Percentiles rank a stretch among this genome's conserved stretches.
Evolutionary conservation across 177 flowering plant species (phyloP).

Genomic region (Vitis hybrid): DNA sequence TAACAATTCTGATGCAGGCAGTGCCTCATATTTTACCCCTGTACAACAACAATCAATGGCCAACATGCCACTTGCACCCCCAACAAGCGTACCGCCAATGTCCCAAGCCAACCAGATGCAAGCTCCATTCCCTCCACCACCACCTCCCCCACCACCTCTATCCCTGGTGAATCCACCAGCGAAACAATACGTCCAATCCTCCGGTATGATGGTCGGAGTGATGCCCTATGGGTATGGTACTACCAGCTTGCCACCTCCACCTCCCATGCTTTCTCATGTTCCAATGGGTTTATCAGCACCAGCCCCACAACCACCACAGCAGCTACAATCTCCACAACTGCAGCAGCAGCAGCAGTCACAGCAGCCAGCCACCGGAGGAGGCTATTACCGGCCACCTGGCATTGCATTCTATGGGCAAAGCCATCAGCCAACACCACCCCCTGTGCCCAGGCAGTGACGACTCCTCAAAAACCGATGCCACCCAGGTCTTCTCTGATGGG

Average conservation of each 20-base stretch:
- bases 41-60: conserved; percentile 37
- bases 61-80: conserved; percentile 20
- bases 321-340: conserved; percentile 25
- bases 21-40: conserved; percentile 31
- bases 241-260: conserved; percentile 53
- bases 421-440: conserved; percentile 54
- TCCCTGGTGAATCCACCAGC: conserved; percentile 26
- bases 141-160: conserved; percentile 25
- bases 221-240: conserved; percentile 57
- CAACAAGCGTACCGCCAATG: conserved; percentile 29
- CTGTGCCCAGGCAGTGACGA: conserved; percentile 55
- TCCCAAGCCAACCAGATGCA: conserved; percentile 44
- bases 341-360: conserved; percentile 28
- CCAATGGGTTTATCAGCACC: conserved; percentile 49
- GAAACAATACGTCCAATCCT: conserved; percentile 53
- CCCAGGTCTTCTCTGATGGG: neutral
- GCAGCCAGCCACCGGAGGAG: conserved; percentile 33
- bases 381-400: conserved; percentile 59
- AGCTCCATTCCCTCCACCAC: conserved; percentile 44
- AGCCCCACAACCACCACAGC: conserved; percentile 30
- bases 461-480: neutral
- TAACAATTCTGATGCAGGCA: conserved; percentile 29
- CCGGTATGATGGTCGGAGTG: conserved; percentile 39
- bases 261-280: conserved; percentile 52
- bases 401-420: conserved; percentile 67